These are phyloP conservation scores for Heliamphora ciliata DNA, from an alignment of 179 eudicot genomes.

Conservation along the genomic window DNA sequence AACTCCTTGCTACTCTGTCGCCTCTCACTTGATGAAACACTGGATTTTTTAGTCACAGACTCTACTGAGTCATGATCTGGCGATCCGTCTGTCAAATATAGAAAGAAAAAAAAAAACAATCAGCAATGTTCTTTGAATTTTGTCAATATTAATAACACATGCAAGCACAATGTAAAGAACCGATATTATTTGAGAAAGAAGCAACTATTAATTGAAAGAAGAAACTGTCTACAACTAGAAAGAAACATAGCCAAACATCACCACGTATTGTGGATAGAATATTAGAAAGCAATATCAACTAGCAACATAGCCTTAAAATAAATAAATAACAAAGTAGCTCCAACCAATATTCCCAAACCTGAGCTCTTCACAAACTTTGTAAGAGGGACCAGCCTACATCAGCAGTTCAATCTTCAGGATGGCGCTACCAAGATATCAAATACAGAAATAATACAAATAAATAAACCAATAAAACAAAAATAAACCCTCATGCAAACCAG, in stretches of 20 bases:
- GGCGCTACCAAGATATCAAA: not conserved
- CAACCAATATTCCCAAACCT: not conserved
- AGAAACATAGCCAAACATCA: not conserved
- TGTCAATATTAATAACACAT: not conserved
- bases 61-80: constrained; percentile 68
- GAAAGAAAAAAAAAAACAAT: not conserved
- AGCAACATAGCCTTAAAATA: not conserved
- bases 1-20: constrained; percentile 58
- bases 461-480: not conserved
- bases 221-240: not conserved
- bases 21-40: constrained; percentile 60
- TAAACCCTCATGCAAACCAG: not conserved
- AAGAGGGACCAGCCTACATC: not conserved
- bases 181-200: not conserved
- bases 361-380: not conserved
- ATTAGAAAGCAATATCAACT: not conserved
- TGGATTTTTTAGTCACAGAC: constrained; percentile 68
- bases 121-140: not conserved
- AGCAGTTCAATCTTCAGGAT: not conserved
- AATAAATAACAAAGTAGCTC: not conserved
- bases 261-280: not conserved
- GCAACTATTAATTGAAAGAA: not conserved
- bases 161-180: not conserved
- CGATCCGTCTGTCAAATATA: constrained; percentile 50
- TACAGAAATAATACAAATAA: not conserved